Evolutionary conservation across 306 rosid species (phyloP), one percentile per base, ranked within the genome.

Genomic region (Rosa rugosa): DNA sequence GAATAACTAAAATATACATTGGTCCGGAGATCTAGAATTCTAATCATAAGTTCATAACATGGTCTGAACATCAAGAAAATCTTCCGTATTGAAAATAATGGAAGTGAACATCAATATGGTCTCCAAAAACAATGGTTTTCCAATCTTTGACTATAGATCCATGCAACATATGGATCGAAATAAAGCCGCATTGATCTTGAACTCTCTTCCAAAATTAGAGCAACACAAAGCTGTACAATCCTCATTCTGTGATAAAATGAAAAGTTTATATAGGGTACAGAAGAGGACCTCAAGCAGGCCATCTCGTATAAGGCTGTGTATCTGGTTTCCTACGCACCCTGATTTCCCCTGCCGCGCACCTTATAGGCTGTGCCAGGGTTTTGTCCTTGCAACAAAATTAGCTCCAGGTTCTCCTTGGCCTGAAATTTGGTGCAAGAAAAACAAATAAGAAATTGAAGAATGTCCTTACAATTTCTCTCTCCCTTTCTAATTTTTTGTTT

Each of bases 401-500:
- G 86, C 81, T 87, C 94, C 91, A 89, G 60, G 87, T 88, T 87
- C 97, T 90, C 80, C 93, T 89, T 34, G 97, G 98, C 97, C 98
- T 94, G 98, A 88, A 90, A 88, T 75, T 82, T 70, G 50, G 77
- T 38, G 75, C 72, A 84, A 84, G 81, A 80, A 63, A 84, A 85
- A 76, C 18, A 62, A 79, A 81, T 77, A 80, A 83, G 78, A 66
- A 70, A 69, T 40, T 2, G 8, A 64, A 77, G 77, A 68, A 77
- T 80, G 49, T 17, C 77, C 40, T 16, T 13, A 76, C 59, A 80
- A 76, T 69, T 42, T 11, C 60, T 17, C 60, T 17, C 79, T 75
- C 71, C 18, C 0, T 4, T 56, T 16, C 67, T 11, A 60, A 27
- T n/a, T 3, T 42, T 49, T 49, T 71, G 5, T 25, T 68, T 56